phyloP scores from a whole-genome alignment of 768 basidiomycete genomes.

The Rhodotorula graminis region DNA sequence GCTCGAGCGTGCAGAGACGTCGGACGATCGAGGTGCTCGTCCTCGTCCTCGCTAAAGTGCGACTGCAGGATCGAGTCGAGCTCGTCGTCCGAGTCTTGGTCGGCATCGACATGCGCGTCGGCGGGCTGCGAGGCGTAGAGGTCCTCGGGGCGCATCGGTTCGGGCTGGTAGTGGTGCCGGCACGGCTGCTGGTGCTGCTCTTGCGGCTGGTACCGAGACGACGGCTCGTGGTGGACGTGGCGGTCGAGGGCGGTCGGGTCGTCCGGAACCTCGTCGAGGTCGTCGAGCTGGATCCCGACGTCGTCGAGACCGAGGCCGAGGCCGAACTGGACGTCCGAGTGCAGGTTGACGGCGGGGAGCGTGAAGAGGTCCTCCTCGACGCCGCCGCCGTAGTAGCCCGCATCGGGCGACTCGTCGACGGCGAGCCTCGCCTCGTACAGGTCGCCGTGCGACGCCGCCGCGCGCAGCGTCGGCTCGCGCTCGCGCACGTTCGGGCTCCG shows the following conservation, averaged over 20 bases:
- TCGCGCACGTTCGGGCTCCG: background rate
- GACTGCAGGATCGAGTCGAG: conserved; percentile 40
- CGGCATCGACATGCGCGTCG: conserved; percentile 4
- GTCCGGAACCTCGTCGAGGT: conserved; percentile 44
- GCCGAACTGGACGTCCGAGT: background rate
- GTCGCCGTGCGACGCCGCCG: background rate
- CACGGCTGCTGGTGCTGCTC: no score
- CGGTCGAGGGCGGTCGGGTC: conserved; percentile 10
- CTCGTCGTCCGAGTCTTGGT: conserved; percentile 40
- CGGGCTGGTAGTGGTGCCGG: background rate
- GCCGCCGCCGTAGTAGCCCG: conserved; percentile 14
- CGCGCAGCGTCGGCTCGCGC: background rate
- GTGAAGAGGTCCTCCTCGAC: conserved; percentile 3
- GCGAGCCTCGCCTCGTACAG: background rate
- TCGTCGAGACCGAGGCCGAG: background rate
- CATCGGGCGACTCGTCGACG: background rate
- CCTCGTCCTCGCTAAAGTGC: conserved; percentile 35
- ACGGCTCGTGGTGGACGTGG: background rate
- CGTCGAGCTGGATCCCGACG: conserved; percentile 39
- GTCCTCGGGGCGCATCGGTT: background rate
- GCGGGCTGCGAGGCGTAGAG: background rate
- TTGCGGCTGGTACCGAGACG: background rate
- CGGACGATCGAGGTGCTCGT: conserved; percentile 1
- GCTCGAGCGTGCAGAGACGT: background rate
- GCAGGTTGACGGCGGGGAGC: background rate